phyloP scores from a whole-genome alignment of 208 protist genomes.

The Naegleria fowleri region DNA sequence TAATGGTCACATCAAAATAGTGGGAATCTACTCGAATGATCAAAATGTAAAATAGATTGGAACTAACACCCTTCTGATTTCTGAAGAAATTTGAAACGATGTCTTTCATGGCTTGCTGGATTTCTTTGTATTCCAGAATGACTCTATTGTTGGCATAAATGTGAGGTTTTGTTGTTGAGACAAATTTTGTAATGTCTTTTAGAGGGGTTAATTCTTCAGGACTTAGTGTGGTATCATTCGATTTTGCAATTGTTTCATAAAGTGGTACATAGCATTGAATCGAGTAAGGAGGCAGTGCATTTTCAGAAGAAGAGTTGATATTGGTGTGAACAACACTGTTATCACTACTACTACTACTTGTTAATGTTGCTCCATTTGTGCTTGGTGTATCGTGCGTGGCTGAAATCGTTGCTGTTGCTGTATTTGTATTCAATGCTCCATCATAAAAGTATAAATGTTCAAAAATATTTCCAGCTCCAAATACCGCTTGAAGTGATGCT shows the following conservation, averaged over 20 bases:
- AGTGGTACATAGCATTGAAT: background rate
- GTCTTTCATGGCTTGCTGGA: background rate
- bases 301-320: background rate
- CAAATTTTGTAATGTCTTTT: background rate
- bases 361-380: too few relatives aligned
- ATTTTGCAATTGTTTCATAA: background rate
- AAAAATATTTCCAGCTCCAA: background rate
- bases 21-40: background rate
- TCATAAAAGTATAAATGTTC: conserved; percentile 1
- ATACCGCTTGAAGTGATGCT: background rate
- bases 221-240: background rate
- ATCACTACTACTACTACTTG: background rate
- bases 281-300: background rate
- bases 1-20: background rate
- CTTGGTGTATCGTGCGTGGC: too few relatives aligned
- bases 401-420: too few relatives aligned
- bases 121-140: background rate
- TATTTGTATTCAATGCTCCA: too few relatives aligned
- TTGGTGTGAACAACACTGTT: too few relatives aligned
- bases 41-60: background rate
- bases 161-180: background rate
- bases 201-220: background rate
- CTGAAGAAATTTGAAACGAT: background rate
- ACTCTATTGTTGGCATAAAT: background rate
- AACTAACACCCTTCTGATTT: background rate